Percentiles rank a stretch among this genome's conserved stretches.
Evolutionary conservation across 345 rosid species (phyloP).

Genomic region (Psidium guajava): DNA sequence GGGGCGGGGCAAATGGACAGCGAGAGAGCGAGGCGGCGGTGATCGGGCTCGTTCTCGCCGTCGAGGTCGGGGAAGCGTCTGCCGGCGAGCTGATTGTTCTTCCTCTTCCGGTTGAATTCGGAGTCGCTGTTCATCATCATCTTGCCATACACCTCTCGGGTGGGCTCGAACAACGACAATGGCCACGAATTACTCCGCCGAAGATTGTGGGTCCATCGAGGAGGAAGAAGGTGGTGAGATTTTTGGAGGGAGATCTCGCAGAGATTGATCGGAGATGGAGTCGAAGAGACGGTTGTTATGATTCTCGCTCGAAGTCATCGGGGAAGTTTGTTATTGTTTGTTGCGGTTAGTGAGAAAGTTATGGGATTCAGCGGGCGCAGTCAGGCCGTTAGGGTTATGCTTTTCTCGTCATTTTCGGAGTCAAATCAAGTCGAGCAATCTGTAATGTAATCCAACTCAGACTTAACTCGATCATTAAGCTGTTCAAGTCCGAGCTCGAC

Average conservation of each 20-base stretch:
- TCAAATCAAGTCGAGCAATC: not conserved
- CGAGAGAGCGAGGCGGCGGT: not conserved
- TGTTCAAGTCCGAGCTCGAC: not conserved
- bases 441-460: not conserved
- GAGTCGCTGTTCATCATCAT: not conserved
- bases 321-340: not conserved
- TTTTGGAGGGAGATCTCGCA: not conserved
- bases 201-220: no score
- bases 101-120: not conserved
- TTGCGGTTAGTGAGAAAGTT: not conserved
- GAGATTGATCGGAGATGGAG: not conserved
- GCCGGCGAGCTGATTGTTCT: not conserved
- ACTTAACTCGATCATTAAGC: not conserved
- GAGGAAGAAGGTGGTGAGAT: not conserved
- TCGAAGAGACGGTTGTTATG: not conserved
- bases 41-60: not conserved
- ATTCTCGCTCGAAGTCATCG: not conserved
- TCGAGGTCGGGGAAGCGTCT: not conserved
- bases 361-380: not conserved
- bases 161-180: not conserved
- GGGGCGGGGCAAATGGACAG: not conserved
- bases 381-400: not conserved
- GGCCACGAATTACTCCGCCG: not conserved
- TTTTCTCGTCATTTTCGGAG: not conserved
- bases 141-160: not conserved